Conservation (phyloP, 257 asterid genomes). For the Nicotiana paniculata region DNA sequence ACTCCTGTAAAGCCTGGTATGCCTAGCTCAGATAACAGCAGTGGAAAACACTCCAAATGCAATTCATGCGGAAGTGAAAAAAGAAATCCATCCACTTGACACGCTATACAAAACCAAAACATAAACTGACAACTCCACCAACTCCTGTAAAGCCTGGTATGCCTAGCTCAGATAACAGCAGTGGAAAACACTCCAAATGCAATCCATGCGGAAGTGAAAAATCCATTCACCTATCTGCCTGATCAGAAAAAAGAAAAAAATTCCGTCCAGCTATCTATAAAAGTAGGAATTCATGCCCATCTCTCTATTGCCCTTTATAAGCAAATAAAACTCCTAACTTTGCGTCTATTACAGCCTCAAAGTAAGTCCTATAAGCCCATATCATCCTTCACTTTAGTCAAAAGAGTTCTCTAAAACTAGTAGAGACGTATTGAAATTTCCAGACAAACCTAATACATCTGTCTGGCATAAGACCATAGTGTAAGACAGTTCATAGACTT, state of each 20-base stretch:
- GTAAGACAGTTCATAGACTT: no score
- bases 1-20: no score
- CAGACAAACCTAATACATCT: no score
- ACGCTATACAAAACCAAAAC: background rate
- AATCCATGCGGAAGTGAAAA: background rate
- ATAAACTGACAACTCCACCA: background rate
- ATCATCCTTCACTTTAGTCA: background rate
- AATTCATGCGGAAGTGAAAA: no score
- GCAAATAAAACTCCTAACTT: background rate
- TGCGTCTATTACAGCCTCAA: background rate
- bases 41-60: no score
- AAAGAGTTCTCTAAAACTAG: no score
- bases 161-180: no score
- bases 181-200: background rate
- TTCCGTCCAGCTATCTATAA: background rate
- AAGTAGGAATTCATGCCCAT: background rate
- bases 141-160: background rate
- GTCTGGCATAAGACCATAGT: no score
- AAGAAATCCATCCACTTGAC: no score
- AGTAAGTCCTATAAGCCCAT: background rate
- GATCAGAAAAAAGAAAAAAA: background rate
- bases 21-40: no score
- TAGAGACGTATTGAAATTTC: no score
- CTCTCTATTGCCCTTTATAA: background rate
- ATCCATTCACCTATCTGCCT: background rate